phyloP scores from a whole-genome alignment of 305 asterid species.

The Fraxinus baroniana region DNA sequence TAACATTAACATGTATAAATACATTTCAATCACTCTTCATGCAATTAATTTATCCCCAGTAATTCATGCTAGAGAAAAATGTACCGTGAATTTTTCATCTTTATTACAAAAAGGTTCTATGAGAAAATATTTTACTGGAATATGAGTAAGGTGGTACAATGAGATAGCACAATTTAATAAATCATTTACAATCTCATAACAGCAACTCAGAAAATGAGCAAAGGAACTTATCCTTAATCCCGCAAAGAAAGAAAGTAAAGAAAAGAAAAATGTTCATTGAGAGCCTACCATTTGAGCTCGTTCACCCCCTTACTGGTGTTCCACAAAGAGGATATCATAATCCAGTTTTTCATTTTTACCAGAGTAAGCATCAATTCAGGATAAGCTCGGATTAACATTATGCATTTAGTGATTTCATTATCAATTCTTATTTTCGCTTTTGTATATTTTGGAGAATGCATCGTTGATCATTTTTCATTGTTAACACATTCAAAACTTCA shows the following conservation, averaged over 20 bases:
- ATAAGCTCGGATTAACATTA: neutral
- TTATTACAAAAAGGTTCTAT: neutral
- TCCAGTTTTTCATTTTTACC: neutral
- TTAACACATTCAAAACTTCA: neutral
- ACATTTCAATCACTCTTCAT: neutral
- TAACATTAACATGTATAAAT: too few species aligned
- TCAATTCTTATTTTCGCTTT: neutral
- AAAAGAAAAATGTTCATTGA: neutral
- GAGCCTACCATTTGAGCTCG: neutral
- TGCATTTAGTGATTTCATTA: neutral
- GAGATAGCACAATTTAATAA: neutral
- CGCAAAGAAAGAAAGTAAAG: neutral
- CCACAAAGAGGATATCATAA: neutral
- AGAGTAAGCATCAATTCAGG: neutral
- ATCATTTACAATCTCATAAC: neutral
- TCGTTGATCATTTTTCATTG: neutral
- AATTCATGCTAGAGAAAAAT: neutral
- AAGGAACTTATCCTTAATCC: neutral
- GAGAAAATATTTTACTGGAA: neutral
- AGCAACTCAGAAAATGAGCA: neutral
- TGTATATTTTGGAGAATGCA: neutral
- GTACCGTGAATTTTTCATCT: neutral
- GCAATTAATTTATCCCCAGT: too few species aligned
- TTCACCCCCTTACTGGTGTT: neutral
- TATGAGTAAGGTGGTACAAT: neutral